Percentiles rank a stretch among this genome's conserved stretches.
phyloP scores from a whole-genome alignment of 2,329 filamentous ascomycete species.

The Penicillium fuscoglaucum region DNA sequence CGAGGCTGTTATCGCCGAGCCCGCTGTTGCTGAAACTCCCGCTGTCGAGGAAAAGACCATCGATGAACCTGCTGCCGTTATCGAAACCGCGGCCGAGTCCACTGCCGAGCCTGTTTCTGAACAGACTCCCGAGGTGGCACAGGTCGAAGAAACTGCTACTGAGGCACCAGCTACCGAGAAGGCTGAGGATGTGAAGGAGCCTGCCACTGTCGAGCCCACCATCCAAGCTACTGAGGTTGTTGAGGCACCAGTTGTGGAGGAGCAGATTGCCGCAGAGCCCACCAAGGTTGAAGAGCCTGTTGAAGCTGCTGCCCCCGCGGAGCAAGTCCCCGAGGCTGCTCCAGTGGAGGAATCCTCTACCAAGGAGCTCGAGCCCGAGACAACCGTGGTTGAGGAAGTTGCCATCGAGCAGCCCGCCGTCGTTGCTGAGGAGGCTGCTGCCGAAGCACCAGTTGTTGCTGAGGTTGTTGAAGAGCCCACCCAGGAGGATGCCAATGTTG shows the following conservation, averaged over 20 bases:
- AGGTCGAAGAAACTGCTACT: not conserved
- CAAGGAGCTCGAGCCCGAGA: slow-evolving; percentile 5
- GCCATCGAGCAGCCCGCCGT: not conserved
- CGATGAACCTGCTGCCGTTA: not conserved
- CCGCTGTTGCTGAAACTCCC: not conserved
- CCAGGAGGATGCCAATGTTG: not conserved
- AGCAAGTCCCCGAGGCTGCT: not conserved
- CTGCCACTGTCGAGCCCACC: not conserved
- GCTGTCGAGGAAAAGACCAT: not conserved
- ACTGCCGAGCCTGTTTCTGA: not conserved
- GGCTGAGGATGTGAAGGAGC: not conserved
- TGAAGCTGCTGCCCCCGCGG: not conserved
- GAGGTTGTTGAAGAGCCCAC: not conserved
- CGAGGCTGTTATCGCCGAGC: not conserved
- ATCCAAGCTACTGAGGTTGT: not conserved
- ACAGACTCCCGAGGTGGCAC: not conserved
- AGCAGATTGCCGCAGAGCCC: not conserved
- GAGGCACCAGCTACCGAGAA: not conserved
- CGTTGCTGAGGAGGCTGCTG: not conserved
- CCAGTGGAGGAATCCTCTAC: not conserved
- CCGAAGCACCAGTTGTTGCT: not conserved
- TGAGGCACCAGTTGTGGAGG: not conserved
- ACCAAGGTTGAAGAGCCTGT: not conserved
- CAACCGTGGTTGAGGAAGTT: not conserved
- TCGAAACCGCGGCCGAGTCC: not conserved